phyloP scores from a whole-genome alignment of 352 stramenopile genomes.

The Pythium monospermum region DNA sequence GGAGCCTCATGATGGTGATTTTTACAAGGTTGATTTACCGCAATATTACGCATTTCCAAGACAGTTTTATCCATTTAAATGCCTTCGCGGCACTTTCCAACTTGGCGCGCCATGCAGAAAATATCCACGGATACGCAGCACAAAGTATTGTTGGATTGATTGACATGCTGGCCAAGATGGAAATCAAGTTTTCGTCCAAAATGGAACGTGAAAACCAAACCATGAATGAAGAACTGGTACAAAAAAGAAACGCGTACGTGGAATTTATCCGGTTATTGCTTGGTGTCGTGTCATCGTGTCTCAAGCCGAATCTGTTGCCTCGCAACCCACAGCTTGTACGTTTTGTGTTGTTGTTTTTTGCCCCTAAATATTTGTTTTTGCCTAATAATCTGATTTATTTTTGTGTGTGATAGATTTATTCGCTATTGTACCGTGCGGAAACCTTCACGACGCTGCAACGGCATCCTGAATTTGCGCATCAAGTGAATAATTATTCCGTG shows the following conservation, averaged over 20 bases:
- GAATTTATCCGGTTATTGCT: slow-evolving; percentile 74
- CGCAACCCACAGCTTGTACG: slow-evolving; percentile 73
- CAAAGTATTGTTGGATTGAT: slow-evolving; percentile 66
- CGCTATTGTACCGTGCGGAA: slow-evolving; percentile 59
- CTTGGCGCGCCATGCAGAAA: slow-evolving; percentile 60
- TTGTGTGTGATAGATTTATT: slow-evolving; percentile 60
- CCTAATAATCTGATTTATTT: background rate
- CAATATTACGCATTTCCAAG: slow-evolving; percentile 79
- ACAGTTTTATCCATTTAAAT: slow-evolving; percentile 75
- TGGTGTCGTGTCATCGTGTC: slow-evolving; percentile 54
- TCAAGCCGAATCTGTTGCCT: slow-evolving; percentile 59
- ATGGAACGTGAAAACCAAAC: slow-evolving; percentile 37
- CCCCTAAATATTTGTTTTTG: background rate
- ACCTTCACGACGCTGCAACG: slow-evolving; percentile 50
- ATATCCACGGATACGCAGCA: slow-evolving; percentile 67
- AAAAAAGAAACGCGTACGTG: slow-evolving; percentile 62
- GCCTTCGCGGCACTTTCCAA: slow-evolving; percentile 73
- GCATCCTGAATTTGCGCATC: slow-evolving; percentile 52
- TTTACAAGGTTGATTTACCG: slow-evolving; percentile 69
- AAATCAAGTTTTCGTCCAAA: slow-evolving; percentile 45
- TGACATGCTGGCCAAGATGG: slow-evolving; percentile 74
- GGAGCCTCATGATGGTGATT: slow-evolving; percentile 73
- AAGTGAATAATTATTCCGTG: slow-evolving; percentile 56
- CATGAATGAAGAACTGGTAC: slow-evolving; percentile 39
- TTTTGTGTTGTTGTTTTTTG: slow-evolving; percentile 1